A percentile compares a stretch with the other conserved stretches of the same genome.
phyloP scores from a whole-genome alignment of 148 eudicot species.

The Rhododendron ovatum region DNA sequence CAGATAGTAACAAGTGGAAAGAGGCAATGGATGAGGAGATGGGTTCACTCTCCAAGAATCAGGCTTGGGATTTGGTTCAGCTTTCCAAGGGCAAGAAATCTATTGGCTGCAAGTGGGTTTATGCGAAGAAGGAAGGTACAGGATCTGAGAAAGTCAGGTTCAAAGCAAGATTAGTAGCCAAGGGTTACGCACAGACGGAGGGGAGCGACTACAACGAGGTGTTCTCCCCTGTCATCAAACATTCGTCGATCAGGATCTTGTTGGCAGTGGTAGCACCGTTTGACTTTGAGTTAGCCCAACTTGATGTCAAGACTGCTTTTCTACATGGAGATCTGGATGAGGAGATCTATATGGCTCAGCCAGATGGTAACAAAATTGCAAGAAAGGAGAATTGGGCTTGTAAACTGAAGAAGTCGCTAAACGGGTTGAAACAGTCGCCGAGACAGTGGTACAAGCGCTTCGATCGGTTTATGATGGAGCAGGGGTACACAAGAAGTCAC shows the following conservation, averaged over 20 bases:
- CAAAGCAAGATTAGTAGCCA: background rate
- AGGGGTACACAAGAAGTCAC: background rate
- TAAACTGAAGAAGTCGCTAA: background rate
- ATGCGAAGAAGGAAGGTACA: background rate
- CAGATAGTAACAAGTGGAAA: background rate
- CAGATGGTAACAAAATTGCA: background rate
- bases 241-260: background rate
- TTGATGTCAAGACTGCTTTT: background rate
- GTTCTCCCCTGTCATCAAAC: background rate
- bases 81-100: background rate
- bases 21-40: background rate
- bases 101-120: background rate
- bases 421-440: background rate
- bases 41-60: background rate
- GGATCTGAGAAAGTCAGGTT: background rate
- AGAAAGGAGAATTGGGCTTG: background rate
- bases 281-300: background rate
- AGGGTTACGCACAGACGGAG: background rate
- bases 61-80: background rate
- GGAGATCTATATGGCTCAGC: background rate
- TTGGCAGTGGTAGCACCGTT: background rate
- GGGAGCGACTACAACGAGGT: background rate
- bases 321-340: background rate
- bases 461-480: background rate
- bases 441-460: background rate